Evolutionary conservation across 2,329 filamentous ascomycete genomes (phyloP).

Genomic region (Alternaria triticina): DNA sequence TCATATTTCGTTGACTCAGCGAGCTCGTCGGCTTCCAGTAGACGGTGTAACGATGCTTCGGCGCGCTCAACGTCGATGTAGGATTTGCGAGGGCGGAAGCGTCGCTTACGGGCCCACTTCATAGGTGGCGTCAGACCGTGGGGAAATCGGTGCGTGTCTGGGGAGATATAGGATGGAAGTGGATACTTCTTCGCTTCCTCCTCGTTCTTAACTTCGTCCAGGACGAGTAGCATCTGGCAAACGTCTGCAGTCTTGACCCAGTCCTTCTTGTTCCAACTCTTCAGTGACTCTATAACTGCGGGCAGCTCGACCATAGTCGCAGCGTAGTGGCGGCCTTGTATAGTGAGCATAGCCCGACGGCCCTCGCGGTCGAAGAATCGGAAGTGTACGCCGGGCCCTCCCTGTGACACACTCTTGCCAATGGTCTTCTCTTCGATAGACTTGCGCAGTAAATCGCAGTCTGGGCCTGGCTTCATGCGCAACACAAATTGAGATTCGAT

Average conservation of each 20-base stretch:
- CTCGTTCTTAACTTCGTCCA: constrained; percentile 68
- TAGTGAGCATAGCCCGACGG: constrained; percentile 73
- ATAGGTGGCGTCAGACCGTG: constrained; percentile 89
- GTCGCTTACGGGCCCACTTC: constrained; percentile 80
- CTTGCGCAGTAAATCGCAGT: constrained; percentile 81
- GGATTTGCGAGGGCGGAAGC: constrained; percentile 83
- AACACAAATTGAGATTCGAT: constrained; percentile 91
- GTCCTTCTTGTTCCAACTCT: constrained; percentile 85
- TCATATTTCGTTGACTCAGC: constrained; percentile 65
- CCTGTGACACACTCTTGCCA: constrained; percentile 67
- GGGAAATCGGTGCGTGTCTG: constrained; percentile 73
- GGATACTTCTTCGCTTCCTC: constrained; percentile 58
- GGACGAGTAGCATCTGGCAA: constrained; percentile 85
- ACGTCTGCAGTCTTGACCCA: constrained; percentile 91
- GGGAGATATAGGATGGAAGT: constrained; percentile 75
- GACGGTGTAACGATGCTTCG: constrained; percentile 76
- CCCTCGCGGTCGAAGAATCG: constrained; percentile 79
- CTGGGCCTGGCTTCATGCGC: constrained; percentile 83
- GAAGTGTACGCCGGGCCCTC: constrained; percentile 78
- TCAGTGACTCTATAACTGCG: constrained; percentile 88
- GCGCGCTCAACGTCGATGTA: constrained; percentile 86
- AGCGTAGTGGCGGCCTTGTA: constrained; percentile 75
- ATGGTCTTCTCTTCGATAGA: constrained; percentile 79
- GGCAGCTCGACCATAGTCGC: constrained; percentile 83
- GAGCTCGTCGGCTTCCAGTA: constrained; percentile 72